Percentiles rank a stretch among this genome's conserved stretches.
These are phyloP conservation scores for Xerocomus brunneocitrinus DNA, from an alignment of 768 basidiomycete genomes.

Conservation along the genomic window DNA sequence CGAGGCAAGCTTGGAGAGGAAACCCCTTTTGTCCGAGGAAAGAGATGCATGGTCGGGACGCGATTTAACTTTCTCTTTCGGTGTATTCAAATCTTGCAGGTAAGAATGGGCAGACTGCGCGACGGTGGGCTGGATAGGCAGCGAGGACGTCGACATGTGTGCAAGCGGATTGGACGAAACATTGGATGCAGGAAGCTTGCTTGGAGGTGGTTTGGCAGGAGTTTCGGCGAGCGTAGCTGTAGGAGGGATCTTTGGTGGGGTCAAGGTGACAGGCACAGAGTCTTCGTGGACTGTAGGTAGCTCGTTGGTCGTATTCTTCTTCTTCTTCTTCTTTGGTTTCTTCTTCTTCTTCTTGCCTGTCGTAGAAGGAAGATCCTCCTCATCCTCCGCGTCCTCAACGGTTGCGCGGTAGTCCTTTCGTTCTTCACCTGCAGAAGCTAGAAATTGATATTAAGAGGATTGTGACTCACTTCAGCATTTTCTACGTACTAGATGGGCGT, in stretches of 20 bases:
- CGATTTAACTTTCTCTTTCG: constrained; percentile 68
- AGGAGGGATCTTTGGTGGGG: constrained; percentile 17
- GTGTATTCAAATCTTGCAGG: constrained; percentile 45
- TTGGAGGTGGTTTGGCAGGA: constrained; percentile 17
- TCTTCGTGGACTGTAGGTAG: constrained; percentile 23
- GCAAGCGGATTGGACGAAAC: constrained; percentile 18
- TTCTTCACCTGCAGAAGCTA: constrained; percentile 24
- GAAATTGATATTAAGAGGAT: not conserved
- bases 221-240: constrained; percentile 21
- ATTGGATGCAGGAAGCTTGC: constrained; percentile 10
- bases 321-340: constrained; percentile 71
- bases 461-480: not conserved
- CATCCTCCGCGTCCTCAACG: constrained; percentile 72
- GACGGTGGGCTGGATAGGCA: constrained; percentile 43
- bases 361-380: constrained; percentile 37
- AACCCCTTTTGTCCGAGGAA: constrained; percentile 41
- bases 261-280: constrained; percentile 9
- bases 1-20: constrained; percentile 47
- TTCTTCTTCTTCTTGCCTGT: constrained; percentile 59
- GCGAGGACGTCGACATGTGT: constrained; percentile 36
- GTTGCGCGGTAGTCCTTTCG: constrained; percentile 41
- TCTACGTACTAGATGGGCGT: constrained; percentile 11
- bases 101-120: constrained; percentile 74
- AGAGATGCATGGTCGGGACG: constrained; percentile 55
- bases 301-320: constrained; percentile 37